Evolutionary conservation across 2,329 filamentous ascomycete genomes (phyloP).

Genomic region (Cladosporium colombiae): DNA sequence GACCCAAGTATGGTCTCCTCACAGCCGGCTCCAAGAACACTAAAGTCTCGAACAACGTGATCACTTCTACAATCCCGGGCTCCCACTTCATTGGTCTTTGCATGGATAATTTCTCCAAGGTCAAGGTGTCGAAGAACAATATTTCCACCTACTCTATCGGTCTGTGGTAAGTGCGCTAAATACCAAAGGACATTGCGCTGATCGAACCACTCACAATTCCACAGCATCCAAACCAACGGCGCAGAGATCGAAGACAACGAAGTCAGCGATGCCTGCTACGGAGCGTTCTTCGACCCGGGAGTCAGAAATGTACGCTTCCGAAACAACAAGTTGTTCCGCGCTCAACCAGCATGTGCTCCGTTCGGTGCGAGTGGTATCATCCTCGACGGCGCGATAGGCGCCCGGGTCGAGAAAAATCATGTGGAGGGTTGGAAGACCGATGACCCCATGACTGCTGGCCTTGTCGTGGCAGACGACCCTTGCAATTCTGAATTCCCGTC

Average conservation of each 20-base stretch:
- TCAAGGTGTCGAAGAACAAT: constrained; percentile 34
- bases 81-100: constrained; percentile 38
- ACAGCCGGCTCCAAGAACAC: constrained; percentile 40
- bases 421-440: constrained; percentile 31
- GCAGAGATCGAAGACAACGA: constrained; percentile 39
- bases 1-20: constrained; percentile 38
- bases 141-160: constrained; percentile 37
- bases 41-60: constrained; percentile 32
- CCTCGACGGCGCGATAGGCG: constrained; percentile 33
- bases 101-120: constrained; percentile 39
- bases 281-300: constrained; percentile 39
- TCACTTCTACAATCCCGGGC: constrained; percentile 25
- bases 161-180: constrained; percentile 26
- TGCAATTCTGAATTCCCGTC: background rate
- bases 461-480: constrained; percentile 33
- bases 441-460: constrained; percentile 24
- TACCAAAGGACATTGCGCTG: background rate
- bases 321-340: constrained; percentile 34
- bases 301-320: constrained; percentile 35
- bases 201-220: background rate
- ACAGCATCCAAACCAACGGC: constrained; percentile 37
- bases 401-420: constrained; percentile 34
- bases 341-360: constrained; percentile 6
- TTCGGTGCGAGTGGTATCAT: constrained; percentile 30
- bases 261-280: constrained; percentile 37